Conservation (phyloP, 1,139 yeast species). For the Pichiaceae sp. region DNA sequence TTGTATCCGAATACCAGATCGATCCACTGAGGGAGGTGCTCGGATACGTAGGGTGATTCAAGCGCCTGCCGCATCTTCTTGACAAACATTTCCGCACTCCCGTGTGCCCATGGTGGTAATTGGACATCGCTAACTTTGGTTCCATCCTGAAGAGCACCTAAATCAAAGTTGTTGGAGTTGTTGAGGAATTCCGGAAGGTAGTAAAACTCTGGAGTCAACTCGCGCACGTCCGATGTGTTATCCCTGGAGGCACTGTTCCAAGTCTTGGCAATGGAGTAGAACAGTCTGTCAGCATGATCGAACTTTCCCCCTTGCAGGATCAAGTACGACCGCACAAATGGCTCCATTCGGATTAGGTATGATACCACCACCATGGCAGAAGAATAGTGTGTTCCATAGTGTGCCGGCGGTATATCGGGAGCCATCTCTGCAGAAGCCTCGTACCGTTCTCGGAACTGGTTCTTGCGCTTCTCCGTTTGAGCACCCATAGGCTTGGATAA, state of each 20-base stretch:
- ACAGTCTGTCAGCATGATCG: constrained; percentile 79
- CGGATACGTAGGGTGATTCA: constrained; percentile 73
- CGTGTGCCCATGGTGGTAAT: constrained; percentile 77
- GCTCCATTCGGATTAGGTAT: constrained; percentile 63
- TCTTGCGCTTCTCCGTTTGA: constrained; percentile 51
- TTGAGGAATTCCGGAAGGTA: constrained; percentile 67
- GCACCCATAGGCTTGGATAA: constrained; percentile 88
- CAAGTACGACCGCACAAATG: constrained; percentile 71
- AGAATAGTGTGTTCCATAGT: constrained; percentile 87
- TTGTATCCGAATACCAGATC: constrained; percentile 74
- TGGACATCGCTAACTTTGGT: constrained; percentile 47
- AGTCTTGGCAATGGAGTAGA: constrained; percentile 61
- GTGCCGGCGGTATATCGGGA: constrained; percentile 56
- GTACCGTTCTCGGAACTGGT: constrained; percentile 58
- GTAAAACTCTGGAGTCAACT: constrained; percentile 76
- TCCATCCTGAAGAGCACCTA: constrained; percentile 65
- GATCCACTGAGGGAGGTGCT: constrained; percentile 71
- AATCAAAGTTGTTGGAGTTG: constrained; percentile 56
- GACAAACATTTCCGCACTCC: constrained; percentile 64
- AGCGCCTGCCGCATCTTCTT: constrained; percentile 71
- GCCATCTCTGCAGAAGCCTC: constrained; percentile 50
- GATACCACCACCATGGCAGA: constrained; percentile 89
- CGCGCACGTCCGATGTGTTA: constrained; percentile 80
- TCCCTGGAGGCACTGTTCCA: constrained; percentile 76
- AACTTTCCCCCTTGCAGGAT: constrained; percentile 78